Conservation (phyloP, 177 flowering plant genomes). For the Vitis hybrid region DNA sequence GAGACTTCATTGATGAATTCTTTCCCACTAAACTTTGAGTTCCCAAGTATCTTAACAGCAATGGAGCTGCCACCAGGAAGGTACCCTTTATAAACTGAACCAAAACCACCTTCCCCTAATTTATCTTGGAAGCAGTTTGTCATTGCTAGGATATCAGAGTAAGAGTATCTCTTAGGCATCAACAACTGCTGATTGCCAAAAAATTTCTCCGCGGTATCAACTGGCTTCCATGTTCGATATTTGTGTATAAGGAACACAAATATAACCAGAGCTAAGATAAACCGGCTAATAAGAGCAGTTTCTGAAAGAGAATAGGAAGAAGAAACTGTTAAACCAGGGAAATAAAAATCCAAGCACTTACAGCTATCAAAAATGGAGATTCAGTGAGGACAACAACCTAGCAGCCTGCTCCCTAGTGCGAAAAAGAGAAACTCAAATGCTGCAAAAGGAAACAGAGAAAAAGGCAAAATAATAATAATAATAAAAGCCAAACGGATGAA, state of each 20-base stretch:
- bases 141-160: slow-evolving; percentile 8
- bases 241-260: slow-evolving; percentile 14
- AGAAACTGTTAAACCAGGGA: too few species aligned
- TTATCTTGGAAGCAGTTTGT: slow-evolving; percentile 8
- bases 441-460: too few species aligned
- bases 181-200: background rate
- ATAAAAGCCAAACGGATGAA: too few species aligned
- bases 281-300: background rate
- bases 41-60: slow-evolving; percentile 18
- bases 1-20: slow-evolving; percentile 18
- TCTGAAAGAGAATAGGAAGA: slow-evolving; percentile 1
- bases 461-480: background rate
- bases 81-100: slow-evolving; percentile 15
- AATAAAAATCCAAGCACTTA: too few species aligned
- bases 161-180: slow-evolving; percentile 6
- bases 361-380: too few species aligned
- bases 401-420: too few species aligned
- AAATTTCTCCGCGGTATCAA: background rate
- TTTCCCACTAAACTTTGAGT: background rate
- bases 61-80: slow-evolving; percentile 9
- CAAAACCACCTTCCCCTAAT: slow-evolving; percentile 21
- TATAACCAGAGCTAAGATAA: slow-evolving; percentile 7
- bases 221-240: slow-evolving; percentile 2
- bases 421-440: too few species aligned
- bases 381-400: too few species aligned